A percentile compares a stretch with the other conserved stretches of the same genome.
phyloP scores from a whole-genome alignment of 352 stramenopile species.

The Globisporangium parvum region DNA sequence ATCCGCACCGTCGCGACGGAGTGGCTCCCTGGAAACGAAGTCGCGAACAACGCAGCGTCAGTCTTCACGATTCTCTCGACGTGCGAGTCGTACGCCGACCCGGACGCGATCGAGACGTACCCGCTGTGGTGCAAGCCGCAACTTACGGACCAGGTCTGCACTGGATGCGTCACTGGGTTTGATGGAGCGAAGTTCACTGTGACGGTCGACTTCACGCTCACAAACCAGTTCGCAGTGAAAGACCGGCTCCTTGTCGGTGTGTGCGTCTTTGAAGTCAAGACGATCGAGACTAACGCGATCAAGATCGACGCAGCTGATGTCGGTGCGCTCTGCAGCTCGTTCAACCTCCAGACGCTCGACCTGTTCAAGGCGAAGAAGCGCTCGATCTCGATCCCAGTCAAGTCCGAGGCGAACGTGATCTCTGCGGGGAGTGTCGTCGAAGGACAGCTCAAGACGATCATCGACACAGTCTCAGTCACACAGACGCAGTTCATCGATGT shows the following conservation, averaged over 20 bases:
- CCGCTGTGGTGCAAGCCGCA: conserved; percentile 45
- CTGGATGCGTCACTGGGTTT: conserved; percentile 62
- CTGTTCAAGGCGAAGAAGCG: conserved; percentile 58
- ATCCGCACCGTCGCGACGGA: conserved; percentile 37
- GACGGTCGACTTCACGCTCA: conserved; percentile 11
- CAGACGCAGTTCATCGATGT: conserved; percentile 27
- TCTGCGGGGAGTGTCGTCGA: conserved; percentile 30
- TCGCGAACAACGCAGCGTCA: conserved; percentile 27
- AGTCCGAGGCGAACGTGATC: conserved; percentile 30
- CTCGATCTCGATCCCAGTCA: conserved; percentile 33
- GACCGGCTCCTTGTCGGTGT: conserved; percentile 41
- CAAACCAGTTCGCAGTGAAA: conserved; percentile 7
- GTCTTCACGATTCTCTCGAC: conserved; percentile 60
- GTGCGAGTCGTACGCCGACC: conserved; percentile 85
- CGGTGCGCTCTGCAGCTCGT: conserved; percentile 44
- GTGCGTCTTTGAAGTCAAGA: conserved; percentile 50
- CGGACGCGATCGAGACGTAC: conserved; percentile 43
- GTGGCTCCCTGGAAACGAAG: conserved; percentile 33
- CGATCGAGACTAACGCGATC: conserved; percentile 28
- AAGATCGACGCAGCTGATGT: conserved; percentile 33
- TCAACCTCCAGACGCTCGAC: conserved; percentile 23
- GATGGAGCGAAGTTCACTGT: conserved; percentile 49
- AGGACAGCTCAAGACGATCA: conserved; percentile 38
- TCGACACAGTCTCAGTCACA: conserved; percentile 46
- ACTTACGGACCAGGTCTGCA: conserved; percentile 24